Percentiles rank a stretch among this genome's conserved stretches.
Evolutionary conservation across 2,329 filamentous ascomycete species (phyloP).

Genomic region (Shiraia bambusicola): DNA sequence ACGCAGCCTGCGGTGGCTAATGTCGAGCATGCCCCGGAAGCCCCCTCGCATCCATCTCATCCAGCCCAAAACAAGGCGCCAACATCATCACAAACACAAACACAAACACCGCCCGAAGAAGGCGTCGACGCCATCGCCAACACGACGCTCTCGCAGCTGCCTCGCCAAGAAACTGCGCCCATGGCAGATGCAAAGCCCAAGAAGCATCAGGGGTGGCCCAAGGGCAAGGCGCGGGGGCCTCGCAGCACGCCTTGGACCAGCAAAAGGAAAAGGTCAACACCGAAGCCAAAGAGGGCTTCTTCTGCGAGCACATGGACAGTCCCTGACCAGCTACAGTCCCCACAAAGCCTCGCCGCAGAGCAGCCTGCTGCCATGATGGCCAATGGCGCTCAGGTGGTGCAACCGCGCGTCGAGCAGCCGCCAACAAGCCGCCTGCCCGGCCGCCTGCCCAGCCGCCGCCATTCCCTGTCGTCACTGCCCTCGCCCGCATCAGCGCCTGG

Average conservation of each 20-base stretch:
- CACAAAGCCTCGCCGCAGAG: conserved; percentile 36
- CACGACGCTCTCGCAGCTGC: conserved; percentile 15
- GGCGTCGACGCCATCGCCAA: conserved; percentile 7
- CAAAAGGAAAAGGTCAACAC: conserved; percentile 45
- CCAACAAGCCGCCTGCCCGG: too few relatives aligned
- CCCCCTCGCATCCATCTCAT: conserved; percentile 10
- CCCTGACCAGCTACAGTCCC: conserved; percentile 37
- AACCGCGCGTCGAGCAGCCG: conserved; percentile 10
- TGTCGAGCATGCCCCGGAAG: conserved; percentile 16
- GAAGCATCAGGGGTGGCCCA: conserved; percentile 47
- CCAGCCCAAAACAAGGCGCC: conserved; percentile 13
- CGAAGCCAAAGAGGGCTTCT: conserved; percentile 34
- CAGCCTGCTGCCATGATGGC: conserved; percentile 11
- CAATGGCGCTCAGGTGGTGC: conserved; percentile 6
- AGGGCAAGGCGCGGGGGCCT: conserved; percentile 49
- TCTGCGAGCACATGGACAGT: conserved; percentile 16
- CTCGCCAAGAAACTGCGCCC: conserved; percentile 10
- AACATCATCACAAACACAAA: conserved; percentile 38
- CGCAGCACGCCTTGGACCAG: conserved; percentile 37
- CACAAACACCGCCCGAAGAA: conserved; percentile 46
- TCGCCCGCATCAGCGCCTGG: conserved; percentile 6
- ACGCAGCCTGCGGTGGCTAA: conserved; percentile 15
- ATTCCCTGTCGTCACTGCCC: conserved; percentile 31
- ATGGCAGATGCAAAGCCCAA: conserved; percentile 37
- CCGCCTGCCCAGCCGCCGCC: conserved; percentile 28